Evolutionary conservation across 257 asterid genomes (phyloP).

Genomic region (Nicotiana otophora): DNA sequence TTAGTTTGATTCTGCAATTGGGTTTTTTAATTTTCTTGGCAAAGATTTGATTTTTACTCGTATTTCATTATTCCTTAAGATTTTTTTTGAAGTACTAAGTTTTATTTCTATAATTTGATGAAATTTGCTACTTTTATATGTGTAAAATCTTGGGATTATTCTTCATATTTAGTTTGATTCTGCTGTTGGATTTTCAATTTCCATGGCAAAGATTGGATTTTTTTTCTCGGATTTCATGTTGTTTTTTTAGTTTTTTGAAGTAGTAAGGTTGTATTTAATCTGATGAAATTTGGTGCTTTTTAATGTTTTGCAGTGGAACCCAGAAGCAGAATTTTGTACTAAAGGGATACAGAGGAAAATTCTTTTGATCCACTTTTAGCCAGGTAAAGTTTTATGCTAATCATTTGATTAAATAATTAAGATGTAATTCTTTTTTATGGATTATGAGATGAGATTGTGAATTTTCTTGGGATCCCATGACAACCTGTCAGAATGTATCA

Average conservation of each 20-base stretch:
- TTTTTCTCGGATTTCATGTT: neutral
- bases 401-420: neutral
- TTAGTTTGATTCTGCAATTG: neutral
- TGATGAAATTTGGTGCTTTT: neutral
- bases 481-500: slow-evolving; percentile 21
- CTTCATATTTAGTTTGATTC: neutral
- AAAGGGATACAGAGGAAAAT: neutral
- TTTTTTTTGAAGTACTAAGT: neutral
- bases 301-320: neutral
- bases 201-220: neutral
- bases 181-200: neutral
- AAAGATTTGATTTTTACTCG: neutral
- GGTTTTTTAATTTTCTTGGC: neutral
- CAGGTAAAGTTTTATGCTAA: neutral
- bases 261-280: neutral
- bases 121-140: neutral
- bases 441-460: slow-evolving; percentile 9
- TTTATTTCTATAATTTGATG: neutral
- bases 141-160: no score
- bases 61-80: neutral
- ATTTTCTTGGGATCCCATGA: slow-evolving; percentile 32
- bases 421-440: neutral
- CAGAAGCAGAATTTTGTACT: neutral
- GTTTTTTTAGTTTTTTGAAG: neutral
- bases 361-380: slow-evolving; percentile 2